Percentiles rank a stretch among this genome's conserved stretches.
These are phyloP conservation scores for Linnemannia hyalina DNA, from an alignment of 192 early-diverging fungal genomes.

Conservation along the genomic window DNA sequence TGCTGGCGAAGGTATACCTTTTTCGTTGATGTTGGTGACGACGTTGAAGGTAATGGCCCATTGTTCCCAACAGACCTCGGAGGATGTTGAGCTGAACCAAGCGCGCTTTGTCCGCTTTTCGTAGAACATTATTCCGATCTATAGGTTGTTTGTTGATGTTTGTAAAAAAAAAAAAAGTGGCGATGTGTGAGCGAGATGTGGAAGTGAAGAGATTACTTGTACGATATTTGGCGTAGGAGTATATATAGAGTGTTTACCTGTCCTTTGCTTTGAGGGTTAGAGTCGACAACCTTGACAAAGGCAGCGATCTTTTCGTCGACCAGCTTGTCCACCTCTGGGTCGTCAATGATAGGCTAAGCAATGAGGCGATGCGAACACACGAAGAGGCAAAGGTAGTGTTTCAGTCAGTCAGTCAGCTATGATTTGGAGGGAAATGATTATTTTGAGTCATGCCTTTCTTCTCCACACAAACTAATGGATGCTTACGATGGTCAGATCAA, in stretches of 20 bases:
- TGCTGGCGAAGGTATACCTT: slow-evolving; percentile 43
- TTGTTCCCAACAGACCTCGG: slow-evolving; percentile 74
- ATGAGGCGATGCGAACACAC: background rate
- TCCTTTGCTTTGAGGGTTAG: slow-evolving; percentile 57
- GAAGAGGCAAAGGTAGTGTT: background rate
- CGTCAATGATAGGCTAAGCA: slow-evolving; percentile 66
- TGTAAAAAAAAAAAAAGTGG: background rate
- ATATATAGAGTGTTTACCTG: slow-evolving; percentile 50
- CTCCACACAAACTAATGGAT: background rate
- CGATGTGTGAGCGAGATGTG: no score
- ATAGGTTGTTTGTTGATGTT: background rate
- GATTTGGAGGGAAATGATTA: background rate
- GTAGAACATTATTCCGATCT: slow-evolving; percentile 74
- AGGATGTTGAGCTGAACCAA: slow-evolving; percentile 69
- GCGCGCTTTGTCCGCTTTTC: slow-evolving; percentile 71
- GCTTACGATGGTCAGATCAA: slow-evolving; percentile 69
- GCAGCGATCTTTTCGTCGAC: slow-evolving; percentile 65
- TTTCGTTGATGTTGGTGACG: slow-evolving; percentile 61
- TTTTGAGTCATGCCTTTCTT: background rate
- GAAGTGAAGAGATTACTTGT: background rate
- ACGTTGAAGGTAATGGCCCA: slow-evolving; percentile 68
- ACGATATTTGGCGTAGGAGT: background rate
- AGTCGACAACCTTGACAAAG: slow-evolving; percentile 58
- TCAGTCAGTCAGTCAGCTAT: background rate
- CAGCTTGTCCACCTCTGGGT: slow-evolving; percentile 62